phyloP scores from a whole-genome alignment of 2,329 filamentous ascomycete species.

The Pseudogymnoascus sp. region DNA sequence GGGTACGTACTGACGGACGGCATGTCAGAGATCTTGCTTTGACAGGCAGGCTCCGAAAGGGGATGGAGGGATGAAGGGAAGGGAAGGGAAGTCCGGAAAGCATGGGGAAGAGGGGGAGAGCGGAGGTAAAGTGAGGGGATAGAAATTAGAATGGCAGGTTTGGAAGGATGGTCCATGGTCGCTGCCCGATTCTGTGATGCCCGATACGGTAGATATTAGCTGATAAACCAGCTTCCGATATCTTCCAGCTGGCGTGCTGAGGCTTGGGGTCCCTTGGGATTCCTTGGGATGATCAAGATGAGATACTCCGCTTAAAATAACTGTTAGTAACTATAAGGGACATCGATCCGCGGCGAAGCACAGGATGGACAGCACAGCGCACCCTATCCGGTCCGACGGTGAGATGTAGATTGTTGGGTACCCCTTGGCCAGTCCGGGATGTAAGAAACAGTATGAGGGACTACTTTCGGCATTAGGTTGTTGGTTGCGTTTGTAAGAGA shows the following conservation, averaged over 20 bases:
- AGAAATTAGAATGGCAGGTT: neutral
- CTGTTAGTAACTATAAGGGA: neutral
- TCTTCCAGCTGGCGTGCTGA: conserved; percentile 1
- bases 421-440: neutral
- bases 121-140: neutral
- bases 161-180: neutral
- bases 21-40: neutral
- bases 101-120: neutral
- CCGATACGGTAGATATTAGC: neutral
- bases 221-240: conserved; percentile 1
- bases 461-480: neutral
- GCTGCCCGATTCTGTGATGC: conserved; percentile 3
- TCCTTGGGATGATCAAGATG: conserved; percentile 1
- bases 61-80: neutral
- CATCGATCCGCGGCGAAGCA: conserved; percentile 5
- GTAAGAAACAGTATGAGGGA: neutral
- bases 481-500: neutral
- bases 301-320: conserved; percentile 3
- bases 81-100: neutral
- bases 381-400: neutral
- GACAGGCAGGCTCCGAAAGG: neutral
- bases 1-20: neutral
- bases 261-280: neutral
- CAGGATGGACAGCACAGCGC: neutral
- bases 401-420: conserved; percentile 3